phyloP scores from a whole-genome alignment of 768 basidiomycete species.

The Daedalea quercina region DNA sequence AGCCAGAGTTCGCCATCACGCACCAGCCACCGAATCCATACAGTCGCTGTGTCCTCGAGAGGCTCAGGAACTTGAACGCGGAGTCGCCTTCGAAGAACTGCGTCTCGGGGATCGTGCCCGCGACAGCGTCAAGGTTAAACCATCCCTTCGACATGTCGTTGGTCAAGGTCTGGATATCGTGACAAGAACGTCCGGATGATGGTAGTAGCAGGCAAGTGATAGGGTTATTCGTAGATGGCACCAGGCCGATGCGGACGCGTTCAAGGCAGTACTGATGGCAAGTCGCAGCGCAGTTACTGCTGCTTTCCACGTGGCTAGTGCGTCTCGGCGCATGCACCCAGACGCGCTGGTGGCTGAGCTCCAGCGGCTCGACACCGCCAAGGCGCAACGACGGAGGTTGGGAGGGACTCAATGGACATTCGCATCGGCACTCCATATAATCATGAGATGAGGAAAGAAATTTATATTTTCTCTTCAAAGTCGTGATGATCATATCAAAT shows the following conservation, averaged over 20 bases:
- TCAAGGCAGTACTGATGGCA: neutral
- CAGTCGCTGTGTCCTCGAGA: slow-evolving; percentile 74
- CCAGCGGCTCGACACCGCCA: too few species aligned
- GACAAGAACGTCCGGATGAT: neutral
- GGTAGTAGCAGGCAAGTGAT: neutral
- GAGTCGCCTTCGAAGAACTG: slow-evolving; percentile 87
- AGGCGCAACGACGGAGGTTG: too few species aligned
- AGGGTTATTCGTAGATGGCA: neutral
- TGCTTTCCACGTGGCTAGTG: neutral
- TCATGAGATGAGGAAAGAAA: neutral
- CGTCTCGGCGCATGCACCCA: neutral
- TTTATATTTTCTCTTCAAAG: neutral
- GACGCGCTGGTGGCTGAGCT: too few species aligned
- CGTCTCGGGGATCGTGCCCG: slow-evolving; percentile 59
- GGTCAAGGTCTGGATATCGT: neutral
- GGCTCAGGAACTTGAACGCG: slow-evolving; percentile 72
- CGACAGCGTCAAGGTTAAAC: slow-evolving; percentile 76
- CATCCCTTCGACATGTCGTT: slow-evolving; percentile 51
- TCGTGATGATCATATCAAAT: neutral
- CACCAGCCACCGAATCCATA: slow-evolving; percentile 87
- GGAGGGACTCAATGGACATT: too few species aligned
- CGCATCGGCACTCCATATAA: too few species aligned
- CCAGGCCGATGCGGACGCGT: neutral
- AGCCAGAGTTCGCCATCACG: slow-evolving; percentile 20
- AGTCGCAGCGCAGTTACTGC: neutral